Percentiles rank a stretch among this genome's conserved stretches.
Evolutionary conservation across 169 alveolate species (phyloP).

Genomic region (Plasmodium knowlesi): DNA sequence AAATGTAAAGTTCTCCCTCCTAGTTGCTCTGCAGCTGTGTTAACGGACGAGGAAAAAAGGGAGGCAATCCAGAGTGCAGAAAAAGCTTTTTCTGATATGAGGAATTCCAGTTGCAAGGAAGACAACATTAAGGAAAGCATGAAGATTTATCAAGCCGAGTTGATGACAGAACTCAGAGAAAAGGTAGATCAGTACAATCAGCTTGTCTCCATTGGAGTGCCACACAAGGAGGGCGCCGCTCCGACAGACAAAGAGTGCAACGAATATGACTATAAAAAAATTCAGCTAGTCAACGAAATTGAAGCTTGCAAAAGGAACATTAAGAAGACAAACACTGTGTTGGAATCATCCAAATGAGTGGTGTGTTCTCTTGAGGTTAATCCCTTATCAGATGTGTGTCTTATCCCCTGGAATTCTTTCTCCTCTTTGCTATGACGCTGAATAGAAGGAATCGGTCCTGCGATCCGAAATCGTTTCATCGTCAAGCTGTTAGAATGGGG

Average conservation of each 20-base stretch:
- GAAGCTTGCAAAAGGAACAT: constrained; percentile 23
- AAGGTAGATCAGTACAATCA: constrained; percentile 20
- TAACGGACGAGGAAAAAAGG: constrained; percentile 71
- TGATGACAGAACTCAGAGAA: constrained; percentile 14
- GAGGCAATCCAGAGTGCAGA: constrained; percentile 31
- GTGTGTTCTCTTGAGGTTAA: background rate
- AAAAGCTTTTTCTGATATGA: background rate
- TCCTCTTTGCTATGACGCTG: background rate
- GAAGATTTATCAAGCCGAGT: constrained; percentile 20
- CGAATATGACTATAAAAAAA: constrained; percentile 14
- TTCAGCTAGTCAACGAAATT: constrained; percentile 48
- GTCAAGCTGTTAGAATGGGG: no score
- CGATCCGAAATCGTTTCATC: no score
- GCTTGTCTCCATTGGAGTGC: background rate
- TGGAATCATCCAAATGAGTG: constrained; percentile 6
- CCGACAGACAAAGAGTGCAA: background rate
- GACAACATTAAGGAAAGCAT: constrained; percentile 28
- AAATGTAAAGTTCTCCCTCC: constrained; percentile 63
- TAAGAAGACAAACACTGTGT: constrained; percentile 20
- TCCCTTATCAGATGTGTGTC: background rate
- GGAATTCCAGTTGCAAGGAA: constrained; percentile 12
- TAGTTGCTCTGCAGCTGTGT: constrained; percentile 47
- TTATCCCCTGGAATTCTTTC: no score
- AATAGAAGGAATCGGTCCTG: no score
- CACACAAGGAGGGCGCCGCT: background rate